Percentiles rank a stretch among this genome's conserved stretches.
Conservation (phyloP, 345 rosid genomes). For the Brassica incana region DNA sequence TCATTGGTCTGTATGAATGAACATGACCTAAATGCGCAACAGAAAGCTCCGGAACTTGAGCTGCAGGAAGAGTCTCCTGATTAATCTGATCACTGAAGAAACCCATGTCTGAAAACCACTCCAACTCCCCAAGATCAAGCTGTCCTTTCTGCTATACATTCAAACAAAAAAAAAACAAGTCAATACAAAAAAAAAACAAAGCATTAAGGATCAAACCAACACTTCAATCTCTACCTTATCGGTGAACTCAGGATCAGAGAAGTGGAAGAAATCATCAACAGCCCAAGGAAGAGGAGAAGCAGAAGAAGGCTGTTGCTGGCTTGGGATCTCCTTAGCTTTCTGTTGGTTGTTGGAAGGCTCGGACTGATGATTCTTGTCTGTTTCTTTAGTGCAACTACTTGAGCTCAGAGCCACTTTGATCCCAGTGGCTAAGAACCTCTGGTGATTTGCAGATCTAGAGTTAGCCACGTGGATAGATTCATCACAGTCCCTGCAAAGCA, state of each 20-base stretch:
- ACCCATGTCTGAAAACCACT: constrained; percentile 82
- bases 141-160: constrained; percentile 62
- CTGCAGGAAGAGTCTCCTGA: constrained; percentile 64
- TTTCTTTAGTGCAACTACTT: constrained; percentile 51
- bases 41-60: constrained; percentile 89
- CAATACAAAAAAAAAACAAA: background rate
- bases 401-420: constrained; percentile 78
- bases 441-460: constrained; percentile 85
- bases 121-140: constrained; percentile 72
- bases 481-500: constrained; percentile 85
- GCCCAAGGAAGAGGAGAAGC: constrained; percentile 60
- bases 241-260: constrained; percentile 61
- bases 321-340: constrained; percentile 46
- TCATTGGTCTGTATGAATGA: constrained; percentile 51
- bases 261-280: constrained; percentile 71
- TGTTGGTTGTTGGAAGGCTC: constrained; percentile 64
- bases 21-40: constrained; percentile 39
- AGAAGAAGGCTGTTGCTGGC: constrained; percentile 43
- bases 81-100: constrained; percentile 62
- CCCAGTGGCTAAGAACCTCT: constrained; percentile 88
- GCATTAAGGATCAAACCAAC: background rate
- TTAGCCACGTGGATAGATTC: constrained; percentile 74
- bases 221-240: constrained; percentile 61
- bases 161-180: background rate
- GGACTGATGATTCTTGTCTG: constrained; percentile 42